Evolutionary conservation across 805 yeast species (phyloP).

Genomic region (baker's yeast (Saccharomyces cerevisiae)): DNA sequence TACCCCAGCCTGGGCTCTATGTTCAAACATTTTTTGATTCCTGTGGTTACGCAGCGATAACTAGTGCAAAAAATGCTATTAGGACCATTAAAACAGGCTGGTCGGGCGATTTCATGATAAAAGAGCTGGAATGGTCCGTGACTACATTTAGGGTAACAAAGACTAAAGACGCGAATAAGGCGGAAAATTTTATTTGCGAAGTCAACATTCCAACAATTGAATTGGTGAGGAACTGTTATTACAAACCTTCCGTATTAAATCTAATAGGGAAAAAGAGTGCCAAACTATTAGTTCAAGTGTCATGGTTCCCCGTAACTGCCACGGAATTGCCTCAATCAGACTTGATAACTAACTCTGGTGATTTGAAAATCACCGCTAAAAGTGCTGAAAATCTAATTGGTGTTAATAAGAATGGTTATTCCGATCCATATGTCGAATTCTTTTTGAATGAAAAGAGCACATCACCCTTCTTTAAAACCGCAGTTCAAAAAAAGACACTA

Average conservation of each 20-base stretch:
- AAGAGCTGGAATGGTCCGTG: conserved; percentile 65
- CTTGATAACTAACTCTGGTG: conserved; percentile 63
- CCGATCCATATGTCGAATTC: conserved; percentile 76
- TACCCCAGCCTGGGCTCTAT: conserved; percentile 46
- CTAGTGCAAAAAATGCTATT: conserved; percentile 38
- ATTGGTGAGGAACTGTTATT: conserved; percentile 51
- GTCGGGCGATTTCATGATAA: conserved; percentile 59
- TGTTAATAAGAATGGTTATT: conserved; percentile 78
- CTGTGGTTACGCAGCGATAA: conserved; percentile 51
- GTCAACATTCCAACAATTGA: conserved; percentile 53
- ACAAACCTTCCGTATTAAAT: conserved; percentile 44
- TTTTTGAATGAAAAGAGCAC: conserved; percentile 52
- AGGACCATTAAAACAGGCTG: conserved; percentile 30
- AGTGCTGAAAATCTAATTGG: conserved; percentile 59
- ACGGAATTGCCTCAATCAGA: conserved; percentile 60
- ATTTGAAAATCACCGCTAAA: conserved; percentile 46
- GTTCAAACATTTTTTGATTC: conserved; percentile 70
- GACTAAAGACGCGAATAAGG: conserved; percentile 43
- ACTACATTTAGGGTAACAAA: conserved; percentile 50
- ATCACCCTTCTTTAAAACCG: conserved; percentile 52
- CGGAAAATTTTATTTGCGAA: conserved; percentile 49
- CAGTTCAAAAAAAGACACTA: conserved; percentile 72
- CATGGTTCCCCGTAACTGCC: conserved; percentile 66
- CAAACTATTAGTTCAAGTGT: conserved; percentile 45
- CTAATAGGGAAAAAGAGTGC: conserved; percentile 44